Evolutionary conservation across 2,329 filamentous ascomycete species (phyloP).

Genomic region (Nigrograna mackinnonii): DNA sequence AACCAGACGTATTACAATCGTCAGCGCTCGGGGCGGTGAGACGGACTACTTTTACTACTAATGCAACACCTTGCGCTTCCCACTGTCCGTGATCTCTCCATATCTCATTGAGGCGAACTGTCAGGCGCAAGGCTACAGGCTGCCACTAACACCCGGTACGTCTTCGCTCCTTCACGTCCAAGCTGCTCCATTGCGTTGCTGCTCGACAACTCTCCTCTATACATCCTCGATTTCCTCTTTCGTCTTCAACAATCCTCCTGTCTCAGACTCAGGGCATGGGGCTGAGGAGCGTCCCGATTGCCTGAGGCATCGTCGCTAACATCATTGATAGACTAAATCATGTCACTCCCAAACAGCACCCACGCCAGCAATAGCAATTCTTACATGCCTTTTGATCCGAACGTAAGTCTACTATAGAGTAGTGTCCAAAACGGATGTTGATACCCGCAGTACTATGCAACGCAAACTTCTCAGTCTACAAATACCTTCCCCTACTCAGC

Average conservation of each 20-base stretch:
- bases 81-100: conserved; percentile 19
- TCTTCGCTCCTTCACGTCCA: too few relatives aligned
- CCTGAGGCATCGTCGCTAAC: conserved; percentile 25
- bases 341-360: conserved; percentile 28
- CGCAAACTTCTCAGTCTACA: conserved; percentile 12
- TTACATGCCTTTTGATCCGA: too few relatives aligned
- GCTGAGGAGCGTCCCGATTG: too few relatives aligned
- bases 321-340: conserved; percentile 22
- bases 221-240: too few relatives aligned
- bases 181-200: too few relatives aligned
- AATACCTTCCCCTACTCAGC: too few relatives aligned
- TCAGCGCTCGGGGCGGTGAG: conserved; percentile 35
- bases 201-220: too few relatives aligned
- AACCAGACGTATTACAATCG: conserved; percentile 19
- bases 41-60: conserved; percentile 27
- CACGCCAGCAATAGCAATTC: too few relatives aligned
- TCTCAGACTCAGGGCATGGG: too few relatives aligned
- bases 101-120: conserved; percentile 16
- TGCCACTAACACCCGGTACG: too few relatives aligned
- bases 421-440: conserved; percentile 4
- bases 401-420: conserved; percentile 13
- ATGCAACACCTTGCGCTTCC: conserved; percentile 32
- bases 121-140: conserved; percentile 36
- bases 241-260: too few relatives aligned
- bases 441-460: conserved; percentile 16